Evolutionary conservation across 2,329 filamentous ascomycete species (phyloP), one percentile per base, ranked within the genome.

Genomic region (Microdochium paspali): DNA sequence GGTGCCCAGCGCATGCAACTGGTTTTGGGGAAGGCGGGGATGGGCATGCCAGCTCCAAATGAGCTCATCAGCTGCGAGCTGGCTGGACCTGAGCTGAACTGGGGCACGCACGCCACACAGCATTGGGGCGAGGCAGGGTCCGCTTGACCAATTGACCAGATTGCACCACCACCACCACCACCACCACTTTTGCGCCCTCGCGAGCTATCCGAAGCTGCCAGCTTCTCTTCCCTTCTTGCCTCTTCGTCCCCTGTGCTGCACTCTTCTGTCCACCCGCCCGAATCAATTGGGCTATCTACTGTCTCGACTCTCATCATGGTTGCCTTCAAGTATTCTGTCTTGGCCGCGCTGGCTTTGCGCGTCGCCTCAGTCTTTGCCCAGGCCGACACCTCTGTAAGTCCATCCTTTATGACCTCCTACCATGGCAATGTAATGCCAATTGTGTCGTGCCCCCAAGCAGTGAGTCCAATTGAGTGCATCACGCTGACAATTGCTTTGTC

Each of bases 291-390:
- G 35, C 35, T 40, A 24, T 24, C 44, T 10, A 6, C 13, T 15
- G 24, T 45, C 28, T 13, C 24, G 21, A 49, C 40, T 51, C 47
- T 50, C 56, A 61, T 40, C 46, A 64, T 63, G 61, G 61, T 63
- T 28, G 59, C 61, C 46, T 50, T 63, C 48, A 58, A 58, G 50
- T 63, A 60, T 50, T 64, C 61, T 42, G 55, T 60, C 31, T 59
- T 64, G n/a, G 59, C 57, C 44, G 60, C 59, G 25, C 51, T 64
- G 46, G 60, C 60, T 30, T 58, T 63, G 35, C 60, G 59, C 46
- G 56, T 59, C 44, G 52, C 54, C 44, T 61, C 60, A 18, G 61
- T 62, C 49, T 61, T 64, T 24, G 61, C 60, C 28, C 56, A 54
- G 61, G 57, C 47, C 31, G 23, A 13, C 42, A 32, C 23, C 21